Conservation (phyloP, 441 rosid species). For the Oxalis stricta region DNA sequence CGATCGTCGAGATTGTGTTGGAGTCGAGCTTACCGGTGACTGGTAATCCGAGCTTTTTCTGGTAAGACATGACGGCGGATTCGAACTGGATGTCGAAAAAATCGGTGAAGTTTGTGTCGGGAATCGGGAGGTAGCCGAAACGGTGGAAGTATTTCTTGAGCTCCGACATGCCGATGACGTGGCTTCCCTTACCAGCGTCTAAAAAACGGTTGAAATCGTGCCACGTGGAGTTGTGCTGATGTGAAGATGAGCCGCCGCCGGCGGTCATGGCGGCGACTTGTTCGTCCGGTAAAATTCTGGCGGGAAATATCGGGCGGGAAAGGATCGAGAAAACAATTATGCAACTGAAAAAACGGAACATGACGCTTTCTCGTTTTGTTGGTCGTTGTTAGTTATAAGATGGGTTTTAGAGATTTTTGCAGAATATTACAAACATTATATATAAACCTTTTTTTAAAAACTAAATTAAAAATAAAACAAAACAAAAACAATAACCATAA, state of each 20-base stretch:
- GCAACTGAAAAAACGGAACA: constrained; percentile 24
- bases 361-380: constrained; percentile 11
- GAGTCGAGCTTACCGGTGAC: constrained; percentile 53
- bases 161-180: constrained; percentile 59
- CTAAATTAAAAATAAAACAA: no score
- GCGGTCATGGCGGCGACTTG: constrained; percentile 20
- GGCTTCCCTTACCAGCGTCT: constrained; percentile 46
- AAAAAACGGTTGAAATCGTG: constrained; percentile 41
- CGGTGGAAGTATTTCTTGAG: constrained; percentile 63
- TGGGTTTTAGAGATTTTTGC: neutral
- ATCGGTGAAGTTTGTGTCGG: constrained; percentile 27
- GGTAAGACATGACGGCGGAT: constrained; percentile 42
- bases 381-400: neutral
- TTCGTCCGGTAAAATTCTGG: constrained; percentile 36
- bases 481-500: neutral
- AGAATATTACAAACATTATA: no score
- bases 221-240: constrained; percentile 46
- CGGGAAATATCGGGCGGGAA: constrained; percentile 20
- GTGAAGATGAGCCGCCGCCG: constrained; percentile 10
- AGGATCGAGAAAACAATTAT: constrained; percentile 16
- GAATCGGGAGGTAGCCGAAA: constrained; percentile 51
- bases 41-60: constrained; percentile 44
- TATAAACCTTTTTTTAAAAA: no score
- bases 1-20: constrained; percentile 38
- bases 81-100: constrained; percentile 43